A percentile compares a stretch with the other conserved stretches of the same genome.
phyloP scores from a whole-genome alignment of 1,284 basidiomycete species.

The Heterobasidion irregulare region DNA sequence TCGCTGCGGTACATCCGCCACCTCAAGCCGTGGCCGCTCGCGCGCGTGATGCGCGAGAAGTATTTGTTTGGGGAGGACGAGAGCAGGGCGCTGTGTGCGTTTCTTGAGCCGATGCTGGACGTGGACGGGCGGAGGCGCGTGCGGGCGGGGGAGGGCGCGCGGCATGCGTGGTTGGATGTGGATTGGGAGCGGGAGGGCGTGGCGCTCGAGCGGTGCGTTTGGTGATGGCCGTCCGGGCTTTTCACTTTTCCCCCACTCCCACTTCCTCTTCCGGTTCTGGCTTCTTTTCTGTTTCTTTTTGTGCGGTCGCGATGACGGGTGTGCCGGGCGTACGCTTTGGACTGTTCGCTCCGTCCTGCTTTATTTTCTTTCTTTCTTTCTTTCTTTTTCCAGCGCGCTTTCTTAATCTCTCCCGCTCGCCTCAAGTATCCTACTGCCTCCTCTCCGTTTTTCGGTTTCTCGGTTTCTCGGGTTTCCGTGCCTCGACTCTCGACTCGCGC shows the following conservation, averaged over 20 bases:
- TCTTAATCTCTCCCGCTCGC: background rate
- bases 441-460: too few species aligned
- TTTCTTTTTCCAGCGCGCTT: background rate
- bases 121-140: constrained; percentile 64
- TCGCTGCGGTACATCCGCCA: constrained; percentile 71
- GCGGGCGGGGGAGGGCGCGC: constrained; percentile 65
- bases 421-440: background rate
- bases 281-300: too few species aligned
- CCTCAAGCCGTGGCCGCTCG: constrained; percentile 79
- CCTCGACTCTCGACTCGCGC: background rate
- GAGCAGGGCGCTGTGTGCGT: constrained; percentile 53
- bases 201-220: constrained; percentile 11
- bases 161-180: constrained; percentile 67
- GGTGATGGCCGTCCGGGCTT: too few species aligned
- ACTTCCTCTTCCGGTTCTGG: too few species aligned
- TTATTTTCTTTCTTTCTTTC: background rate
- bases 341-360: background rate
- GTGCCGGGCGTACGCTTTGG: background rate
- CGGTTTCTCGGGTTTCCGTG: background rate
- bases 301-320: too few species aligned
- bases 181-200: constrained; percentile 15
- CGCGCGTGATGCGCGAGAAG: constrained; percentile 79
- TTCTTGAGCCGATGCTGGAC: constrained; percentile 76
- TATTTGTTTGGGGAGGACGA: constrained; percentile 64
- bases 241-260: too few species aligned